Conservation (phyloP, 345 rosid species). For the Mercurialis annua region DNA sequence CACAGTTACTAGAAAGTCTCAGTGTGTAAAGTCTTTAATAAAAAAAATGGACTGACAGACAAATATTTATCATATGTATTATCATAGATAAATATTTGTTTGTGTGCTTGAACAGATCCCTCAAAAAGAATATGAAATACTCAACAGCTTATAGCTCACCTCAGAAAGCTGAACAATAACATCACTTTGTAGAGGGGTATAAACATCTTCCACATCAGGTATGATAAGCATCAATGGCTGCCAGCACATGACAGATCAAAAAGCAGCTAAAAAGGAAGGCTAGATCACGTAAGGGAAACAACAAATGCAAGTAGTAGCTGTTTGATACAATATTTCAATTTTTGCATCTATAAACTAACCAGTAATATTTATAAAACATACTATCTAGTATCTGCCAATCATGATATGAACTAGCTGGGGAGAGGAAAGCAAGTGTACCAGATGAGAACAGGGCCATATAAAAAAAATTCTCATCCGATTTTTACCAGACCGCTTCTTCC, state of each 20-base stretch:
- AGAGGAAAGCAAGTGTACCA: no score
- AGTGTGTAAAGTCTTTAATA: neutral
- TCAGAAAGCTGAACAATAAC: slow-evolving; percentile 79
- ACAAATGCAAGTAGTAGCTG: neutral
- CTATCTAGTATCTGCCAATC: neutral
- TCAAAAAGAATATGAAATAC: neutral
- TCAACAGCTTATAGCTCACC: slow-evolving; percentile 37
- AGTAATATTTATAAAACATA: no score
- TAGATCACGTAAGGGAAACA: neutral
- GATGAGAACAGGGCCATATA: no score
- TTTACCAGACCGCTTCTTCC: neutral
- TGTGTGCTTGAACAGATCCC: slow-evolving; percentile 1
- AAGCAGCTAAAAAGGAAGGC: neutral
- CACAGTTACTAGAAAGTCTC: neutral
- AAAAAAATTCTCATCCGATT: neutral
- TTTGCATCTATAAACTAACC: neutral
- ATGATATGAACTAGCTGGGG: neutral
- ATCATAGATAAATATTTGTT: neutral
- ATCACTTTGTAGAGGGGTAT: slow-evolving; percentile 84
- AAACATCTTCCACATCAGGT: slow-evolving; percentile 91
- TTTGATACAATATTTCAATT: neutral
- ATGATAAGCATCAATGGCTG: slow-evolving; percentile 94
- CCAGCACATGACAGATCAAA: slow-evolving; percentile 22
- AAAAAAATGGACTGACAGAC: slow-evolving; percentile 10
- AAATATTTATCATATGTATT: neutral